phyloP scores from a whole-genome alignment of 768 basidiomycete species.

The Serendipita sp. region DNA sequence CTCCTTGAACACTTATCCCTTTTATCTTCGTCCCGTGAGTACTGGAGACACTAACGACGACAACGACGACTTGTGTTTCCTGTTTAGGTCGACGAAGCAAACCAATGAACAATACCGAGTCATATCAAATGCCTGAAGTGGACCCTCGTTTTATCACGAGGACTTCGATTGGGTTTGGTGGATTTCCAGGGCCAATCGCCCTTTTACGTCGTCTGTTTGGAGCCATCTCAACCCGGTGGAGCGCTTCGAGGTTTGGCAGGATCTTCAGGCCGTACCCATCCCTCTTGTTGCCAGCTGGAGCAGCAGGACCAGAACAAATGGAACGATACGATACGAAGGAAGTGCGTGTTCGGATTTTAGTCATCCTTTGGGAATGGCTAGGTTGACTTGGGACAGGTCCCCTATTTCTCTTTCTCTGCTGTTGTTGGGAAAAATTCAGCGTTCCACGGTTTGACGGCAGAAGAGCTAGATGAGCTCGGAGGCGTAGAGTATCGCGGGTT shows the following conservation, averaged over 20 bases:
- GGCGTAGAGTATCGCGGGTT: constrained; percentile 23
- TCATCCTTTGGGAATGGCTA: not conserved
- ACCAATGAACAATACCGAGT: not conserved
- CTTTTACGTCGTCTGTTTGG: not conserved
- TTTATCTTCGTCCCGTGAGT: no score
- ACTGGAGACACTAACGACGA: no score
- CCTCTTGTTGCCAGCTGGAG: not conserved
- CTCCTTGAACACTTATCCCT: not conserved
- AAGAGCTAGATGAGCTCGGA: constrained; percentile 24
- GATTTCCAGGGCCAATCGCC: constrained; percentile 1
- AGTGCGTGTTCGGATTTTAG: not conserved
- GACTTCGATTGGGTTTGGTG: not conserved
- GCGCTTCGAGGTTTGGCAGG: not conserved
- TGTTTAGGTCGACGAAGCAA: not conserved
- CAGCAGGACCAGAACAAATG: not conserved
- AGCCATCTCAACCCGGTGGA: not conserved
- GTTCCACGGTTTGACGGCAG: constrained; percentile 21
- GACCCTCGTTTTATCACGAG: not conserved
- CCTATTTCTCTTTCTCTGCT: constrained; percentile 23
- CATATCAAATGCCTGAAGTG: not conserved
- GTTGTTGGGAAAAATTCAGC: constrained; percentile 21
- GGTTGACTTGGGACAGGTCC: constrained; percentile 13
- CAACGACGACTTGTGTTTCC: not conserved
- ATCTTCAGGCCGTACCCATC: not conserved
- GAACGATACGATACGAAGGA: not conserved